These are phyloP conservation scores for Thraustotheca clavata DNA, from an alignment of 352 stramenopile species.

Conservation along the genomic window DNA sequence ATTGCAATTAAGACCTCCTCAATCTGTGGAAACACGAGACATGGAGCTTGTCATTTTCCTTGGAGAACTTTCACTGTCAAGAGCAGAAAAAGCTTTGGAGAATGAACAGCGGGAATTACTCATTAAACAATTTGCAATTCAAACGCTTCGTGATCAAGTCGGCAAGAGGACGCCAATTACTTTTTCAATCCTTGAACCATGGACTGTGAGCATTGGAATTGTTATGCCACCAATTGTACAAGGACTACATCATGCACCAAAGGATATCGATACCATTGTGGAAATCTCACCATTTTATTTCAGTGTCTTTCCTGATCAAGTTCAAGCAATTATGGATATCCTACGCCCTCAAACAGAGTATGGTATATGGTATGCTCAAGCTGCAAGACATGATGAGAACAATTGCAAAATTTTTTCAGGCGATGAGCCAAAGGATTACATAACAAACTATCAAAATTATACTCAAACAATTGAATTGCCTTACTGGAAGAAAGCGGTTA, in stretches of 20 bases:
- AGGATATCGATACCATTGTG: background rate
- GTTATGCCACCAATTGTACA: conserved; percentile 62
- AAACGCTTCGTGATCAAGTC: background rate
- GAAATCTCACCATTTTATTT: background rate
- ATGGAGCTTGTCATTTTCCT: background rate
- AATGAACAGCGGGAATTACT: conserved; percentile 54
- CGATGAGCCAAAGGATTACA: conserved; percentile 36
- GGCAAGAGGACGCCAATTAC: conserved; percentile 11
- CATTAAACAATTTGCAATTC: conserved; percentile 57
- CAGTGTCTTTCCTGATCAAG: background rate
- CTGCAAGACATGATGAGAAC: conserved; percentile 39
- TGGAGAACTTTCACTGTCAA: background rate
- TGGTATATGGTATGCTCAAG: background rate
- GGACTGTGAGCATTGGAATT: conserved; percentile 49
- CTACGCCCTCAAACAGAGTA: conserved; percentile 11
- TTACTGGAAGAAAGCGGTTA: too few species aligned
- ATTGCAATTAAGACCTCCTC: background rate
- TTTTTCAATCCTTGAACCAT: conserved; percentile 31
- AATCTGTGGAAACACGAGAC: background rate
- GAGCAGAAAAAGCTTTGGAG: background rate
- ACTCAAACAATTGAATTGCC: too few species aligned
- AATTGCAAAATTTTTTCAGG: conserved; percentile 45
- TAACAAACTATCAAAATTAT: background rate
- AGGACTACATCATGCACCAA: conserved; percentile 32
- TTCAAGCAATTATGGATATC: conserved; percentile 1